phyloP scores from a whole-genome alignment of 495 filamentous ascomycete genomes.

The Pseudevernia furfuracea region DNA sequence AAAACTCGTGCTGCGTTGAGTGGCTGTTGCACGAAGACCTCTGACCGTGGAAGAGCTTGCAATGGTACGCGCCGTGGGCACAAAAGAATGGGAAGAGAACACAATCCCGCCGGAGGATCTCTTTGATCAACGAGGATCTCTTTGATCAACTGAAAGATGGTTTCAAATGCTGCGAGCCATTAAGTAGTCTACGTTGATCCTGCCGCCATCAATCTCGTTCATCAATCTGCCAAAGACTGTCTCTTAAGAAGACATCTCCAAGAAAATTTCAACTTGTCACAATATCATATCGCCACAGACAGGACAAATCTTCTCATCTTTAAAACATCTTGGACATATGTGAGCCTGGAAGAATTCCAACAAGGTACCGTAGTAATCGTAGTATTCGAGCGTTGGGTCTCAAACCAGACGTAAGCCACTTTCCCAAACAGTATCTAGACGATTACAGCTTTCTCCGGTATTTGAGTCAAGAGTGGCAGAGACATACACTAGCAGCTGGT shows the following conservation, averaged over 20 bases:
- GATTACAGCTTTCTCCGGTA: conserved; percentile 5
- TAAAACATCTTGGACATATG: conserved; percentile 2
- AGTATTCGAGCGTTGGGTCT: no score
- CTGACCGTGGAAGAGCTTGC: conserved; percentile 27
- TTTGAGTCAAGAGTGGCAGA: background rate
- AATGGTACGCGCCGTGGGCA: conserved; percentile 11
- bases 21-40: conserved; percentile 28
- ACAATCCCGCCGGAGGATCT: conserved; percentile 2
- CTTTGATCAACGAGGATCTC: conserved; percentile 15
- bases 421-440: background rate
- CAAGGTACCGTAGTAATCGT: no score
- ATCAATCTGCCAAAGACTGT: conserved; percentile 28
- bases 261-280: background rate
- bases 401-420: no score
- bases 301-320: background rate
- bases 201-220: conserved; percentile 26
- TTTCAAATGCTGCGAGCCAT: conserved; percentile 17
- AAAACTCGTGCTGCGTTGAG: conserved; percentile 28
- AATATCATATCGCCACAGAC: background rate
- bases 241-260: background rate
- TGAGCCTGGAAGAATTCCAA: conserved; percentile 3
- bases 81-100: background rate
- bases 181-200: conserved; percentile 25
- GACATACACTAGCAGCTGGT: background rate
- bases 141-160: conserved; percentile 16